Evolutionary conservation across 2,329 filamentous ascomycete species (phyloP).

Genomic region (Neoascochyta sp.): DNA sequence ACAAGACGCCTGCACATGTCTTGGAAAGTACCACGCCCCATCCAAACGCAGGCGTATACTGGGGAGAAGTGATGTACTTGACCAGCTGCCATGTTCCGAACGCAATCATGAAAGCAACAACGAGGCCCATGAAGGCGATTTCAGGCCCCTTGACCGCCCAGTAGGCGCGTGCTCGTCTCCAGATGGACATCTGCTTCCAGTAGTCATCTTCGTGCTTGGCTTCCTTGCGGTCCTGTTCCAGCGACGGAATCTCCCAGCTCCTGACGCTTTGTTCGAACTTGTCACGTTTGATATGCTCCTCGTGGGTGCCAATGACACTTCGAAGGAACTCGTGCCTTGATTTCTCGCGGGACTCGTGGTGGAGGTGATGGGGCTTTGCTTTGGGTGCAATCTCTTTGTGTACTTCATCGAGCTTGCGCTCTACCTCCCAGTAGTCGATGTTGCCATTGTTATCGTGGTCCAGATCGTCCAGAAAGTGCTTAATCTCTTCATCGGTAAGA

Average conservation of each 20-base stretch:
- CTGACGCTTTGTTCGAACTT: conserved; percentile 48
- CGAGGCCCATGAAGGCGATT: conserved; percentile 49
- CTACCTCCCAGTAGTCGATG: conserved; percentile 53
- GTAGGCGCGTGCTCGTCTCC: conserved; percentile 49
- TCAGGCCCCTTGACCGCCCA: conserved; percentile 56
- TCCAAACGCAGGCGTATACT: conserved; percentile 51
- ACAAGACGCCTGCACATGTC: conserved; percentile 53
- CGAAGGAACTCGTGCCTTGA: conserved; percentile 52
- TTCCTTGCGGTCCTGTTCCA: conserved; percentile 48
- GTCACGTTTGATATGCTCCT: conserved; percentile 44
- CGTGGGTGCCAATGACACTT: conserved; percentile 47
- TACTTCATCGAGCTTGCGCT: conserved; percentile 52
- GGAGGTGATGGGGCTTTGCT: conserved; percentile 46
- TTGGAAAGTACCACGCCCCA: conserved; percentile 58
- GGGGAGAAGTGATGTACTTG: conserved; percentile 47
- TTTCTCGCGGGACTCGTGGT: conserved; percentile 37
- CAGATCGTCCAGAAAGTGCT: conserved; percentile 51
- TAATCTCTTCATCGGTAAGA: conserved; percentile 48
- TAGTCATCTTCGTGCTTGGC: conserved; percentile 49
- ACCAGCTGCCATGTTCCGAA: conserved; percentile 56
- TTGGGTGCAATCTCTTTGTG: conserved; percentile 51
- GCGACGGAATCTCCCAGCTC: conserved; percentile 49
- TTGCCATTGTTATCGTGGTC: conserved; percentile 52
- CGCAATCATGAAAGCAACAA: conserved; percentile 48
- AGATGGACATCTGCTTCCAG: conserved; percentile 45